A percentile compares a stretch with the other conserved stretches of the same genome.
Evolutionary conservation across 2,329 filamentous ascomycete genomes (phyloP).

Genomic region (Apiospora arundinis): DNA sequence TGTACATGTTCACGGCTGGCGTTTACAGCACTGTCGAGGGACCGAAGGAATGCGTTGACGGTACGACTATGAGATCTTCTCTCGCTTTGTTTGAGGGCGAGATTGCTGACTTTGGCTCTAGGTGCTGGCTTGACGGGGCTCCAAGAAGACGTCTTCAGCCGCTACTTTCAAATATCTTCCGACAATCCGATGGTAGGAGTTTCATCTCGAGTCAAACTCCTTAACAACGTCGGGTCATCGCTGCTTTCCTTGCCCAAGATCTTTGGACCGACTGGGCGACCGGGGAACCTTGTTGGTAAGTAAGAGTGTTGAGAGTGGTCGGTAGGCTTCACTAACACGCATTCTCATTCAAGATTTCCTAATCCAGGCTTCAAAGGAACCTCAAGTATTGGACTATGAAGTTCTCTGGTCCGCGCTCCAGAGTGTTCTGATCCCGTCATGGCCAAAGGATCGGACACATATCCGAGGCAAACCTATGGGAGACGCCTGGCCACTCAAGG

Average conservation of each 20-base stretch:
- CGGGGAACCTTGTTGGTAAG: conserved; percentile 55
- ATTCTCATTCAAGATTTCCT: conserved; percentile 46
- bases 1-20: conserved; percentile 65
- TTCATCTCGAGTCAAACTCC: conserved; percentile 47
- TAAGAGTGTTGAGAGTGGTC: not conserved
- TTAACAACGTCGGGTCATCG: conserved; percentile 50
- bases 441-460: conserved; percentile 59
- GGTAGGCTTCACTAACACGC: conserved; percentile 21
- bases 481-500: conserved; percentile 55
- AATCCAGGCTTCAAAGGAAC: conserved; percentile 34
- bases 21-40: not conserved
- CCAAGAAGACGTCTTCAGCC: conserved; percentile 40
- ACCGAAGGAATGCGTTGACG: conserved; percentile 21
- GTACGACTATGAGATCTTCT: conserved; percentile 1
- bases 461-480: conserved; percentile 51
- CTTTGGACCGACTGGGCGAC: conserved; percentile 50
- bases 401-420: conserved; percentile 52
- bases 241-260: conserved; percentile 44
- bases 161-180: conserved; percentile 51
- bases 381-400: conserved; percentile 44
- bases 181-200: conserved; percentile 54
- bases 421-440: conserved; percentile 52
- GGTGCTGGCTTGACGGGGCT: conserved; percentile 42
- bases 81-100: not conserved
- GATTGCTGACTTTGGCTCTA: not conserved